These are phyloP conservation scores for Solanum dulcamara DNA, from an alignment of 257 asterid genomes.

Conservation along the genomic window DNA sequence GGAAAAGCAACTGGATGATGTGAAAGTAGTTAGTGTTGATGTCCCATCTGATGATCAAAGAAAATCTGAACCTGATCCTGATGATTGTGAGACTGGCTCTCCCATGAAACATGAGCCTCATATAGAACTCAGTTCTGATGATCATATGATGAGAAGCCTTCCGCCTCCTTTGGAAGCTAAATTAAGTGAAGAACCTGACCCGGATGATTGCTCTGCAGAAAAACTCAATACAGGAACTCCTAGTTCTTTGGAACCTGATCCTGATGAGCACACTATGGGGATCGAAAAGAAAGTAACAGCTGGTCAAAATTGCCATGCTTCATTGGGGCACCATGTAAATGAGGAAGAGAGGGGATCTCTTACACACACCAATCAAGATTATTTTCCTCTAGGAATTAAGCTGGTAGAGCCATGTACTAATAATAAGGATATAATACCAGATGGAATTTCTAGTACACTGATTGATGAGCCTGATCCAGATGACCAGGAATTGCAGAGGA, in stretches of 20 bases:
- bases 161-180: constrained; percentile 7
- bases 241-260: constrained; percentile 19
- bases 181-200: constrained; percentile 17
- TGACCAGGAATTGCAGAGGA: constrained; percentile 58
- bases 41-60: constrained; percentile 2
- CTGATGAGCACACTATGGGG: constrained; percentile 1
- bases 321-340: not conserved
- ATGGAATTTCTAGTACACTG: constrained; percentile 5
- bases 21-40: not conserved
- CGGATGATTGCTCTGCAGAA: constrained; percentile 7
- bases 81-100: constrained; percentile 12
- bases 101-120: constrained; percentile 20
- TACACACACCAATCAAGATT: constrained; percentile 11
- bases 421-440: not conserved
- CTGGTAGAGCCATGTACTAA: constrained; percentile 21
- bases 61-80: constrained; percentile 21
- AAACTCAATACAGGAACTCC: not conserved
- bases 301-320: not conserved
- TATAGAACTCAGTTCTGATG: constrained; percentile 13
- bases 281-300: not conserved
- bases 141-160: not conserved
- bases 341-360: constrained; percentile 1
- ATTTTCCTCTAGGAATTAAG: constrained; percentile 11
- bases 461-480: constrained; percentile 38
- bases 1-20: not conserved